Conservation (phyloP, 2,329 filamentous ascomycete species). For the Xylaria multiplex region DNA sequence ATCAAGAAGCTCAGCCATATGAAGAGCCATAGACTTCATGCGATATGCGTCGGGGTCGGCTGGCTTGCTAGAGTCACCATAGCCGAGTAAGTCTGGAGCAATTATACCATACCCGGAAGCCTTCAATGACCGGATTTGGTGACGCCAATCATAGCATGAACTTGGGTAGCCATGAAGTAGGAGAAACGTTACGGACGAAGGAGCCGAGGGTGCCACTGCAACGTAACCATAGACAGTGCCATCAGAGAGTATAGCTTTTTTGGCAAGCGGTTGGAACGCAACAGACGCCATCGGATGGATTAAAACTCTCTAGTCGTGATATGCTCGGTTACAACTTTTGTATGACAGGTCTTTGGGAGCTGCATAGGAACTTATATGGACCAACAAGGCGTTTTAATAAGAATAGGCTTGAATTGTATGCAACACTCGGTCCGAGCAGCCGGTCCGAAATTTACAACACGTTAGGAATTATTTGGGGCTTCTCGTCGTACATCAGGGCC, state of each 20-base stretch:
- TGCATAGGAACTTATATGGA: neutral
- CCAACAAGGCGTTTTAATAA: too few species aligned
- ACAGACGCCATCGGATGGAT: neutral
- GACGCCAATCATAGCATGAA: neutral
- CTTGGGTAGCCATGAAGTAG: neutral
- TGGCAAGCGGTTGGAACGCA: neutral
- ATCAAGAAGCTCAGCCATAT: constrained; percentile 1
- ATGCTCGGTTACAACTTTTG: neutral
- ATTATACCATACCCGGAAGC: neutral
- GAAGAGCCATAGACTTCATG: neutral
- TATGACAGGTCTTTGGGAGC: neutral
- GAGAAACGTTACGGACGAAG: neutral
- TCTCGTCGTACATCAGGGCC: neutral
- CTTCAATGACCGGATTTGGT: neutral
- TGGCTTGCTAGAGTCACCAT: neutral
- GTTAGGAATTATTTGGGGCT: neutral
- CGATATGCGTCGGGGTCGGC: neutral
- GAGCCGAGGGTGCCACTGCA: neutral
- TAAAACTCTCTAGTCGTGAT: neutral
- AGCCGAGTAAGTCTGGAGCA: neutral
- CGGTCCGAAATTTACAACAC: neutral
- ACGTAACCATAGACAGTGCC: neutral
- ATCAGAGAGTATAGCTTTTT: neutral
- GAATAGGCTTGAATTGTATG: neutral
- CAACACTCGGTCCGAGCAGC: neutral